Base-by-base conservation (phyloP, 495 filamentous ascomycete species). In the Letharia columbiana region DNA sequence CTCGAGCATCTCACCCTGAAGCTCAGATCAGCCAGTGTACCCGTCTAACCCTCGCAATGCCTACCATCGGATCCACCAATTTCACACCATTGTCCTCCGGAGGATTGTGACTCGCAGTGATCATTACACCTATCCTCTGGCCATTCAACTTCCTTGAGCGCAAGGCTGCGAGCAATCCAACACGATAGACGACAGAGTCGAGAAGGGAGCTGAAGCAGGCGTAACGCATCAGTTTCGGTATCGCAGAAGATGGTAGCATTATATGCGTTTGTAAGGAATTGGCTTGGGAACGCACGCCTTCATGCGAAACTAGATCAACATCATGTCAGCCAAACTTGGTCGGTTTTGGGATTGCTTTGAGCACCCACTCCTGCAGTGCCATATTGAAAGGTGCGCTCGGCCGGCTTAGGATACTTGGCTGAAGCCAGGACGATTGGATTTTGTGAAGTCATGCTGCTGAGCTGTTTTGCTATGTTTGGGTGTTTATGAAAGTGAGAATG, bases 11-110 rank as follows among this genome's bases (percentile, higher is more conserved):
- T 96, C 92, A 67, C 93, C 93, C 87, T 89, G 70, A 57, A 39
- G 17, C 18, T 31, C 52, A 50, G 1, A 54, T 56, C 64, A 61
- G 40, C 18, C 35, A 33, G 41, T 60, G 33, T 63, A 9, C 20
- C 44, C 33, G 15, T 13, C 31, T 39, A 11, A 15, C 18, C 40
- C 33, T 59, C 61, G 54, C 4, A 28, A 56, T 68, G 73, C 83
- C 71, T 70, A 87, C 87, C 88, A 96, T 89, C 17, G 94, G 94
- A 77, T 99, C 94, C 69, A 99, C 90, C 68, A 99, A 83, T 83
- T 99, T 99, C 70, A 99, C 91, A 62, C 94, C 94, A 79, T 99
- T 99, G 77, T 99, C 94, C 71, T 88, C 87, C 5, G 95, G 91
- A 47, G 91, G 91, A 78, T 99, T 99, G 83, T 99, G 94, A 70